Conservation (phyloP, 164 flowering plant genomes). For the Malania oleifera region DNA sequence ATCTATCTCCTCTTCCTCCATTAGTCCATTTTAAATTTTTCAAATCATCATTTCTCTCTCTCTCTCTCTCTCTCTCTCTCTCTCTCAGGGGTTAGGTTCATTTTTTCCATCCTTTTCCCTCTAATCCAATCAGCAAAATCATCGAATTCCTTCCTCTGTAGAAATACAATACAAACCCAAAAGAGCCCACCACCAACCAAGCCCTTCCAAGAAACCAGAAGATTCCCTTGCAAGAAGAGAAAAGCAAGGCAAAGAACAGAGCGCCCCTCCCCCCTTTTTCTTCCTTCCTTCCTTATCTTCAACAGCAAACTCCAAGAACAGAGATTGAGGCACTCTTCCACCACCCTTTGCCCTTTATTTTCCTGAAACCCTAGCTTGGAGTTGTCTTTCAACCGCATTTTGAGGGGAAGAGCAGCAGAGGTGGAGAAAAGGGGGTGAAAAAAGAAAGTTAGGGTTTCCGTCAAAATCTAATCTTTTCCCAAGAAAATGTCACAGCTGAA, state of each 20-base stretch:
- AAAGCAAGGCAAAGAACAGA: background rate
- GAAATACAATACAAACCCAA: conserved; percentile 6
- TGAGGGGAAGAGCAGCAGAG: background rate
- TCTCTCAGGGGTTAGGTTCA: too few species aligned
- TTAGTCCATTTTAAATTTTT: too few species aligned
- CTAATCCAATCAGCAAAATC: conserved; percentile 1
- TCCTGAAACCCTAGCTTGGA: conserved; percentile 10
- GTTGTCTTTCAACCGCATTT: background rate
- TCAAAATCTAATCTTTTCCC: conserved; percentile 1
- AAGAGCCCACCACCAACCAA: conserved; percentile 9
- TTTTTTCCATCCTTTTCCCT: conserved; percentile 9
- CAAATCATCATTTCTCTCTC: too few species aligned
- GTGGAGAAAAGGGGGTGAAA: background rate
- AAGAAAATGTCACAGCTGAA: conserved; percentile 43
- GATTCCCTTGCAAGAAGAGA: conserved; percentile 12
- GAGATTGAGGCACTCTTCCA: background rate
- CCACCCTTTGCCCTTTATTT: background rate
- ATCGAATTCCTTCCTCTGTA: conserved; percentile 2
- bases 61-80: conserved; percentile 2
- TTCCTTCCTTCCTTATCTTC: conserved; percentile 5
- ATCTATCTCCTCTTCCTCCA: conserved; percentile 7
- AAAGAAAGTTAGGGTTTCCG: conserved; percentile 8
- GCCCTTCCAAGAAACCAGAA: conserved; percentile 27
- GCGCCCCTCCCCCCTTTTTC: conserved; percentile 1
- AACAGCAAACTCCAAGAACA: conserved; percentile 1